Percentiles rank a stretch among this genome's conserved stretches.
Evolutionary conservation across 2,329 filamentous ascomycete species (phyloP).

Genomic region (Colletotrichum noveboracense): DNA sequence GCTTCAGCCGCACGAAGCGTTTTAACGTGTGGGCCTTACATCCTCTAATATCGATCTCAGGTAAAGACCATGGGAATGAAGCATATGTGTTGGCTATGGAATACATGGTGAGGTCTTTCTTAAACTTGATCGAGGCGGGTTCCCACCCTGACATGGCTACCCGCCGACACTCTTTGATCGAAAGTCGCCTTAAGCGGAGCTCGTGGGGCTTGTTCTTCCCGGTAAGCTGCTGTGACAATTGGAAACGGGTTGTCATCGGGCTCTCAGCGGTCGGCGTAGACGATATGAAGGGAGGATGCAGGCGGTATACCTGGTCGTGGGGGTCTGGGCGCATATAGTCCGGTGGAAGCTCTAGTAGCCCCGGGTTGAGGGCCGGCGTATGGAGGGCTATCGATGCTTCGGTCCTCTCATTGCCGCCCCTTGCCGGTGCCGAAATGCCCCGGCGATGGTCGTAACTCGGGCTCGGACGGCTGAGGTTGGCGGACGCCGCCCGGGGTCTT

Average conservation of each 20-base stretch:
- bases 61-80: not conserved
- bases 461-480: not conserved
- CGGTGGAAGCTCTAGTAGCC: not conserved
- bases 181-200: not conserved
- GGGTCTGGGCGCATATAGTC: not conserved
- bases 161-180: not conserved
- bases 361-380: not conserved
- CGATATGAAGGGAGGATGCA: not conserved
- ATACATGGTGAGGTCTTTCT: conserved; percentile 2
- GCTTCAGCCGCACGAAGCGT: conserved; percentile 3
- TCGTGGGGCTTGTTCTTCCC: not conserved
- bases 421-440: not conserved
- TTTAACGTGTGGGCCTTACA: not conserved
- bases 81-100: not conserved
- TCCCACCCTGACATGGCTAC: not conserved
- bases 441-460: not conserved
- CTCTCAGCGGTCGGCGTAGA: not conserved
- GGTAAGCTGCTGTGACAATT: not conserved
- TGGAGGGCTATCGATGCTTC: fast-evolving
- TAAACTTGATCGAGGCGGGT: not conserved
- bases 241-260: not conserved
- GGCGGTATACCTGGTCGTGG: not conserved
- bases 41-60: not conserved
- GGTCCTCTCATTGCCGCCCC: not conserved
- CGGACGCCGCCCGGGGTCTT: not conserved